phyloP scores from a whole-genome alignment of 768 basidiomycete species.

The Tulasnella sp. region DNA sequence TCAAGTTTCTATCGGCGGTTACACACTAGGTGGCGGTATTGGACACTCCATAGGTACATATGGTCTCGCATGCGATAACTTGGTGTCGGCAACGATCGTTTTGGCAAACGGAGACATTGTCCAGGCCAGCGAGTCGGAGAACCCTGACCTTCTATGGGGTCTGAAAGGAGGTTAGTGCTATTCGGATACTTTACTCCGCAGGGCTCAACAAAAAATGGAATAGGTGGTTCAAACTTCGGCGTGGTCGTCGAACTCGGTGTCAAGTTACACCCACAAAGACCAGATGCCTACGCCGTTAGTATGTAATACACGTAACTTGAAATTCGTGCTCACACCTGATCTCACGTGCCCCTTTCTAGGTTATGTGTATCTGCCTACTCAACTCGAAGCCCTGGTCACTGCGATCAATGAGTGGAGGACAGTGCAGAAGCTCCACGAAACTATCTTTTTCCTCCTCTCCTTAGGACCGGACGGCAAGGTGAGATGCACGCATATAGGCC shows the following conservation, averaged over 20 bases:
- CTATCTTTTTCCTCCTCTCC: background rate
- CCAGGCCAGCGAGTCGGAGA: background rate
- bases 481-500: background rate
- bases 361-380: background rate
- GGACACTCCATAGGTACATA: slow-evolving; percentile 25
- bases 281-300: slow-evolving; percentile 11
- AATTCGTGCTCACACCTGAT: background rate
- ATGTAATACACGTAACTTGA: background rate
- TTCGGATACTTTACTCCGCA: background rate
- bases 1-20: background rate
- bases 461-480: slow-evolving; percentile 3
- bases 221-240: slow-evolving; percentile 16
- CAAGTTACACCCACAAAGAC: slow-evolving; percentile 3
- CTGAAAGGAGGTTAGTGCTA: background rate
- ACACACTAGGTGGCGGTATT: slow-evolving; percentile 25
- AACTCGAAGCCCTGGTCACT: background rate
- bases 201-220: too few species aligned
- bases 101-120: slow-evolving; percentile 15
- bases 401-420: background rate
- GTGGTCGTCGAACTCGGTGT: slow-evolving; percentile 9
- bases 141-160: slow-evolving; percentile 15
- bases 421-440: background rate
- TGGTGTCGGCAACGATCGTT: slow-evolving; percentile 21
- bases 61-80: slow-evolving; percentile 26
- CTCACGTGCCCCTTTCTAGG: background rate